A percentile compares a stretch with the other conserved stretches of the same genome.
These are phyloP conservation scores for Pleodorina starrii DNA, from an alignment of 139 green algal species.

Conservation along the genomic window DNA sequence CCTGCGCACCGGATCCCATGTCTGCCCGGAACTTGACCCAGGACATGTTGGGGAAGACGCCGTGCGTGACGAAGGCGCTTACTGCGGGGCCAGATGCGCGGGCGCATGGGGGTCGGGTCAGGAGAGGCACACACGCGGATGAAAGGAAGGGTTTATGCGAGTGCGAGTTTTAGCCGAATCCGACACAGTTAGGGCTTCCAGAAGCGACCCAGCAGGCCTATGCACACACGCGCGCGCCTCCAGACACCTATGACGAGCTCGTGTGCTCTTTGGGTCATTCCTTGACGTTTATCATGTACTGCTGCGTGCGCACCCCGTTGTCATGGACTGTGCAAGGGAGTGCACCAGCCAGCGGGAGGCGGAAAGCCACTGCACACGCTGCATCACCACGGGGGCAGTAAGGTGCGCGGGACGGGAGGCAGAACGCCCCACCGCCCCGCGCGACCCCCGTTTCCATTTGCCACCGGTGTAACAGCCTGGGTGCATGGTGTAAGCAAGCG, in stretches of 20 bases:
- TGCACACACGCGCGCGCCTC: too few species aligned
- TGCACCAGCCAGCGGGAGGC: neutral
- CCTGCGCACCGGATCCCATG: conserved; percentile 53
- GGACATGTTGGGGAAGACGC: conserved; percentile 95
- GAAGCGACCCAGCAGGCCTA: too few species aligned
- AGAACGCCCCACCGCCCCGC: conserved; percentile 24
- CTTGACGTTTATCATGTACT: conserved; percentile 12
- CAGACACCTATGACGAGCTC: too few species aligned
- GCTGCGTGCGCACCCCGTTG: neutral
- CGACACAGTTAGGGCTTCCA: too few species aligned
- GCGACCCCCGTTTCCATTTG: conserved; percentile 49
- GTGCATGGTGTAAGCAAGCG: conserved; percentile 17
- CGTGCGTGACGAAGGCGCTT: conserved; percentile 97
- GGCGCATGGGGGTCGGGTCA: too few species aligned
- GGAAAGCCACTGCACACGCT: neutral
- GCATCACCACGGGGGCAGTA: neutral
- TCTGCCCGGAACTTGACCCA: conserved; percentile 86
- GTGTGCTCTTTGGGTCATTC: too few species aligned
- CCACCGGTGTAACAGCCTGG: conserved; percentile 65
- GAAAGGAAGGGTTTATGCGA: too few species aligned
- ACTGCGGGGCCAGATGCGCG: conserved; percentile 76
- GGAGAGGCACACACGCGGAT: too few species aligned
- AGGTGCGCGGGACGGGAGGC: conserved; percentile 1
- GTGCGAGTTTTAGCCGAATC: too few species aligned
- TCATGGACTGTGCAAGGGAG: neutral